Conservation (phyloP, 2,329 filamentous ascomycete species). For the Ilyonectria mors-panacis region DNA sequence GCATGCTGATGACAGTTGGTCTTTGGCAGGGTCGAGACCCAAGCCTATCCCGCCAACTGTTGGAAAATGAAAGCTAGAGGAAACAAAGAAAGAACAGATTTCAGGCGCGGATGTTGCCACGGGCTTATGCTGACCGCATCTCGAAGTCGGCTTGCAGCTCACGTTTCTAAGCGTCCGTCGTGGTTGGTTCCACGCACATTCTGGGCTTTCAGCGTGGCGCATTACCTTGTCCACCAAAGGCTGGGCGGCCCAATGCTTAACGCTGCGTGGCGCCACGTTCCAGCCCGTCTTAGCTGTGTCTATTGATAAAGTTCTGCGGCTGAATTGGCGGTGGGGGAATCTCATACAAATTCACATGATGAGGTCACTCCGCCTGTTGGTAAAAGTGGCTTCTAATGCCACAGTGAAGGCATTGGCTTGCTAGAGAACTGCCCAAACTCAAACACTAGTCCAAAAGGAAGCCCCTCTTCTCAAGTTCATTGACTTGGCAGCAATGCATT, state of each 20-base stretch:
- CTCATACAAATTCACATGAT: too few relatives aligned
- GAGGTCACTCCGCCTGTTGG: too few relatives aligned
- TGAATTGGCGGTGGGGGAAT: neutral
- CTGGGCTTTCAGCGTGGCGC: constrained; percentile 51
- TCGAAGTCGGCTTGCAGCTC: neutral
- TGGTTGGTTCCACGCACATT: neutral
- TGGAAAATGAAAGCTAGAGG: neutral
- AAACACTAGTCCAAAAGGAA: too few relatives aligned
- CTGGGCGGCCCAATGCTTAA: neutral
- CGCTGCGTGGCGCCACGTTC: neutral
- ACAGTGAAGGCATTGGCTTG: too few relatives aligned
- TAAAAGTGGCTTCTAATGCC: too few relatives aligned
- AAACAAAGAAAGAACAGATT: neutral
- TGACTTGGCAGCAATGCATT: too few relatives aligned
- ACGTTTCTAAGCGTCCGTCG: neutral
- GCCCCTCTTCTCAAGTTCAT: too few relatives aligned
- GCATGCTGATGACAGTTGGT: too few relatives aligned
- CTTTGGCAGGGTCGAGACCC: neutral
- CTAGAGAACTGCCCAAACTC: too few relatives aligned
- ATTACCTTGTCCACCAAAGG: neutral
- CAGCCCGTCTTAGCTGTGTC: neutral
- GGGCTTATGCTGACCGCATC: neutral
- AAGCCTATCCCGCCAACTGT: neutral
- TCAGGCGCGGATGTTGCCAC: neutral
- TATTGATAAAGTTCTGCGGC: neutral